These are phyloP conservation scores for Ceratocystis papillata DNA, from an alignment of 2,329 filamentous ascomycete genomes.

Conservation along the genomic window DNA sequence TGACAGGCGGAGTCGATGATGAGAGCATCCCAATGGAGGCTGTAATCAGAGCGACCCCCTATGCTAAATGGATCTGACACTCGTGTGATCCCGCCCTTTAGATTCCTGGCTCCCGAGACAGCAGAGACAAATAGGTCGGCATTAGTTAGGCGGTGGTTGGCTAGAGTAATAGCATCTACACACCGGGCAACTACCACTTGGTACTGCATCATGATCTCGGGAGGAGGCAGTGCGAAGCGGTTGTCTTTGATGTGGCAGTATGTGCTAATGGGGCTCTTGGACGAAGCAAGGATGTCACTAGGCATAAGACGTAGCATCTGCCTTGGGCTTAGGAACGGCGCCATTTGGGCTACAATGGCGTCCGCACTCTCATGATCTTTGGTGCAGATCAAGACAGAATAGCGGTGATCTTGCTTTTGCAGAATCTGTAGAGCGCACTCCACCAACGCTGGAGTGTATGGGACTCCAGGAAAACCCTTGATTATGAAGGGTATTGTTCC, in stretches of 20 bases:
- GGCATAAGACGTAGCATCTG: conserved; percentile 2
- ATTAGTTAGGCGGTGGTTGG: neutral
- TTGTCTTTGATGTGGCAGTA: neutral
- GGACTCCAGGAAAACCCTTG: neutral
- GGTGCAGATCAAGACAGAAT: conserved; percentile 4
- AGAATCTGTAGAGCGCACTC: conserved; percentile 1
- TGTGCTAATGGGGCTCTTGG: neutral
- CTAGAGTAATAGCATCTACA: neutral
- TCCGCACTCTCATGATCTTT: conserved; percentile 3
- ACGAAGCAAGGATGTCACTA: neutral
- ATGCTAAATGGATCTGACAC: neutral
- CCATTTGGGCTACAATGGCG: neutral
- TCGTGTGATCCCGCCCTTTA: neutral
- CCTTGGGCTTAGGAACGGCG: neutral
- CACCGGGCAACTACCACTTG: neutral
- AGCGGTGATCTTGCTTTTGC: neutral
- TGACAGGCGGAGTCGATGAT: conserved; percentile 3
- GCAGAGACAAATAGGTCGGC: neutral
- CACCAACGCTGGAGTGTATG: neutral
- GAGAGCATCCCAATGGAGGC: conserved; percentile 5
- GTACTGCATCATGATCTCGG: neutral
- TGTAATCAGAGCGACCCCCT: neutral
- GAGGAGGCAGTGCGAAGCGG: neutral
- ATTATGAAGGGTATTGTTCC: conserved; percentile 6
- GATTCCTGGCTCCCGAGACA: neutral